Percentiles rank a stretch among this genome's conserved stretches.
These are phyloP conservation scores for Orobanche coerulescens DNA, from an alignment of 257 asterid species.

Conservation along the genomic window DNA sequence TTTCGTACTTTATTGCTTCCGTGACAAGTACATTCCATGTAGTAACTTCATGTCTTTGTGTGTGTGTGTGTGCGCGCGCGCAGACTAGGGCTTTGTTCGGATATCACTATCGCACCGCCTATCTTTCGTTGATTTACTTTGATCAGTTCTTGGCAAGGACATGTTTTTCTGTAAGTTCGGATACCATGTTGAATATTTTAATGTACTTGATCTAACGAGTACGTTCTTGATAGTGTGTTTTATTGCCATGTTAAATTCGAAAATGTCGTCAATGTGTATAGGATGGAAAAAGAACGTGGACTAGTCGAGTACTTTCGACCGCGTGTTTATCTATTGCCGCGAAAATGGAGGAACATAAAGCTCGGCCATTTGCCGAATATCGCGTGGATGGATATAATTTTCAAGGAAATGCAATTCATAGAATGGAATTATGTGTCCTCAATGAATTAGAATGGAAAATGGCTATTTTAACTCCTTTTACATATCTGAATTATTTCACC, in stretches of 20 bases:
- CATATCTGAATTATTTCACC: conserved; percentile 32
- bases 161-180: conserved; percentile 31
- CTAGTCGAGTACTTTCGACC: conserved; percentile 16
- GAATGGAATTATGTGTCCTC: conserved; percentile 38
- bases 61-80: too few species aligned
- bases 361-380: conserved; percentile 14
- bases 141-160: conserved; percentile 33
- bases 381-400: conserved; percentile 22
- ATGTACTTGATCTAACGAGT: background rate
- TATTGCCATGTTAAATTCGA: background rate
- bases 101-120: conserved; percentile 35
- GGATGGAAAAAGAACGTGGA: conserved; percentile 24
- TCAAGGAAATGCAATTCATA: conserved; percentile 20
- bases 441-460: conserved; percentile 41
- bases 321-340: conserved; percentile 42
- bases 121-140: conserved; percentile 34
- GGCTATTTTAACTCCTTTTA: conserved; percentile 34
- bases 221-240: background rate
- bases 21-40: background rate
- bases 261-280: conserved; percentile 10
- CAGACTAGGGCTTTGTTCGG: conserved; percentile 39
- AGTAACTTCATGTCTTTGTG: too few species aligned
- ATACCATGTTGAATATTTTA: too few species aligned
- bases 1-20: too few species aligned
- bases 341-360: conserved; percentile 29